Percentiles rank a stretch among this genome's conserved stretches.
These are phyloP conservation scores for Pseudogymnoascus sp. DNA, from an alignment of 2,329 filamentous ascomycete species.

Conservation along the genomic window DNA sequence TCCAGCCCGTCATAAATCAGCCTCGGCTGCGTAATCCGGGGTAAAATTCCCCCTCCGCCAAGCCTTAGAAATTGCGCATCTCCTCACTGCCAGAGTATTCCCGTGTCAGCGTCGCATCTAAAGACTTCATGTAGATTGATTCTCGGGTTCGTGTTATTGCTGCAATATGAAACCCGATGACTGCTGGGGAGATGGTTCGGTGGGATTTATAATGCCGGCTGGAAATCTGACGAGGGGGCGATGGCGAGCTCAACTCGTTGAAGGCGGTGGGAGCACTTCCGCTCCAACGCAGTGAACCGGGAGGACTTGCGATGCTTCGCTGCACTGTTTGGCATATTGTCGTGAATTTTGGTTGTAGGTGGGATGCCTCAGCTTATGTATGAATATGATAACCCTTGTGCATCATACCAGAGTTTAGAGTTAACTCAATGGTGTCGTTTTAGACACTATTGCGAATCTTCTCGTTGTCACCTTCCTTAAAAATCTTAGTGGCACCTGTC, in stretches of 20 bases:
- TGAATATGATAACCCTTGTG: background rate
- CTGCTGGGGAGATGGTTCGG: background rate
- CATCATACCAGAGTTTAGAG: background rate
- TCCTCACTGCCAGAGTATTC: background rate
- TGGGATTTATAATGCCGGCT: background rate
- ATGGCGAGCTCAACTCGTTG: background rate
- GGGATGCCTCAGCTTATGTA: background rate
- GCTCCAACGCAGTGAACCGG: background rate
- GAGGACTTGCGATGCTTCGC: background rate
- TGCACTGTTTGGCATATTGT: too few species aligned
- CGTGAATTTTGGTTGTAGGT: background rate
- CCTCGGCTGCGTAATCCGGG: conserved; percentile 2
- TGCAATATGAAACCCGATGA: background rate
- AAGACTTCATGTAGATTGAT: background rate
- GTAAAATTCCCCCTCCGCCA: conserved; percentile 2
- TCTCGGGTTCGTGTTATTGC: background rate
- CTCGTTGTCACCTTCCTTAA: background rate
- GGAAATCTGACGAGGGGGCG: background rate
- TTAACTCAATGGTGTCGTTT: background rate
- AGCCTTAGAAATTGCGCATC: background rate
- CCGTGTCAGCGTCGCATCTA: background rate
- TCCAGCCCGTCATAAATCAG: background rate
- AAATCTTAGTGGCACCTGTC: background rate
- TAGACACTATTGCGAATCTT: background rate
- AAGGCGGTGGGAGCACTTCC: background rate